Conservation (phyloP, 1,284 basidiomycete genomes). For the Malassezia sympodialis region DNA sequence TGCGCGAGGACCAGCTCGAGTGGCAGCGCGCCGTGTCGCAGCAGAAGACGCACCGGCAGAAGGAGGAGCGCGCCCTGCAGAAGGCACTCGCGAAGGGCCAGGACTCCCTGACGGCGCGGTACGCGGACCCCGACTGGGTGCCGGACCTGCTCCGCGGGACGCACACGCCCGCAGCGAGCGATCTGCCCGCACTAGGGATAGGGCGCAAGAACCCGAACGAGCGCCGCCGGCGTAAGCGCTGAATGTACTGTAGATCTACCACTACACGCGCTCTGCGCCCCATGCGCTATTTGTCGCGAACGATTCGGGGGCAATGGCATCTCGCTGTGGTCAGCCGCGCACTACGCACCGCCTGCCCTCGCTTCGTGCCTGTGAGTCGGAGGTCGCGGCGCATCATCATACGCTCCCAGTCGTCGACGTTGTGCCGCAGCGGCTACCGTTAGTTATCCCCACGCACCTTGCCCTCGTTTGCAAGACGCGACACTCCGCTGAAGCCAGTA, state of each 20-base stretch:
- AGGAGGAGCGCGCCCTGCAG: slow-evolving; percentile 27
- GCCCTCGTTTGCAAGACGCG: slow-evolving; percentile 41
- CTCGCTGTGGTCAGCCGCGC: slow-evolving; percentile 1
- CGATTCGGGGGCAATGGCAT: slow-evolving; percentile 35
- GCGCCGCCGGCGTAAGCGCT: slow-evolving; percentile 16
- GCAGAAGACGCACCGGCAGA: slow-evolving; percentile 17
- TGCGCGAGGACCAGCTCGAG: slow-evolving; percentile 46
- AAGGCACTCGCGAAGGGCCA: slow-evolving; percentile 30
- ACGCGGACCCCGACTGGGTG: slow-evolving; percentile 42
- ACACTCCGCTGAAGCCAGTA: slow-evolving; percentile 41
- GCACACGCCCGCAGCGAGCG: slow-evolving; percentile 19
- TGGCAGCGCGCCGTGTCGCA: slow-evolving; percentile 41
- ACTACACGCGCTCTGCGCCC: slow-evolving; percentile 31
- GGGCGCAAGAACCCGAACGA: slow-evolving; percentile 46
- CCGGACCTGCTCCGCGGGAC: slow-evolving; percentile 33
- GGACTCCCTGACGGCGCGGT: slow-evolving; percentile 36
- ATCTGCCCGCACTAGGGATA: slow-evolving; percentile 38
- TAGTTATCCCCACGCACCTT: slow-evolving; percentile 29
- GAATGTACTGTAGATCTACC: slow-evolving; percentile 4
- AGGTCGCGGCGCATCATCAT: slow-evolving; percentile 48
- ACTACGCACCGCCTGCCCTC: slow-evolving; percentile 45
- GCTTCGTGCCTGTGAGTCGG: slow-evolving; percentile 36
- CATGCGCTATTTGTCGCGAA: slow-evolving; percentile 45
- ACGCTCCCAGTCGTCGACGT: slow-evolving; percentile 45
- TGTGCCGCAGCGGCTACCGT: slow-evolving; percentile 37